These are phyloP conservation scores for Schizonepeta tenuifolia DNA, from an alignment of 257 asterid genomes.

Conservation along the genomic window DNA sequence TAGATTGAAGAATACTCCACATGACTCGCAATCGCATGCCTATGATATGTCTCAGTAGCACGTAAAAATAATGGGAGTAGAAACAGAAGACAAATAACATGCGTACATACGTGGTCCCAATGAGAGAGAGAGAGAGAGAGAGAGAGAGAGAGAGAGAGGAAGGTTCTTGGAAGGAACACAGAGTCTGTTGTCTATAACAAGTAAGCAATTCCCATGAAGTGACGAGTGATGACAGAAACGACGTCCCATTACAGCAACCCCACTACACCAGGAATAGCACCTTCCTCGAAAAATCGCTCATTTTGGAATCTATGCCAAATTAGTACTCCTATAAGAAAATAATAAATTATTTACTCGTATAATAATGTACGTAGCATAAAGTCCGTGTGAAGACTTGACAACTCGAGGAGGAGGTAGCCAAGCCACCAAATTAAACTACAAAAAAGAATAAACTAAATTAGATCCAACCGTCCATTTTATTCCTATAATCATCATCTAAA, in stretches of 20 bases:
- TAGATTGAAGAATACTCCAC: too few relatives aligned
- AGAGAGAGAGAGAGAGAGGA: slow-evolving; percentile 15
- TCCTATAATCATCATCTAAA: not conserved
- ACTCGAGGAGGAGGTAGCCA: not conserved
- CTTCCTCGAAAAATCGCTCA: slow-evolving; percentile 37
- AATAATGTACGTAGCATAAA: too few relatives aligned
- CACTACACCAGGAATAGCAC: slow-evolving; percentile 6
- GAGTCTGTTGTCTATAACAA: not conserved
- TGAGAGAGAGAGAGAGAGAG: not conserved
- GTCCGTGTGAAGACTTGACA: slow-evolving; percentile 26
- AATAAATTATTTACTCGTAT: too few relatives aligned
- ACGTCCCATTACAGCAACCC: slow-evolving; percentile 24
- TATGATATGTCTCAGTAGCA: not conserved
- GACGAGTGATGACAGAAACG: slow-evolving; percentile 8
- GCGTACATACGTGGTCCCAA: slow-evolving; percentile 6
- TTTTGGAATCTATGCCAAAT: slow-evolving; percentile 17
- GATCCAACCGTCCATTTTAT: slow-evolving; percentile 32
- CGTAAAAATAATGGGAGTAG: not conserved
- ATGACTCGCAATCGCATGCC: not conserved
- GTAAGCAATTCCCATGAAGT: not conserved
- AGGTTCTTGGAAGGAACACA: slow-evolving; percentile 35
- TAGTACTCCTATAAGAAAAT: too few relatives aligned
- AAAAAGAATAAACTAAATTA: not conserved
- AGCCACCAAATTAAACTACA: slow-evolving; percentile 19
- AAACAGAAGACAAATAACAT: not conserved